Base-by-base conservation (phyloP, 2,329 filamentous ascomycete genomes). In the Chaetomiaceae sp. region DNA sequence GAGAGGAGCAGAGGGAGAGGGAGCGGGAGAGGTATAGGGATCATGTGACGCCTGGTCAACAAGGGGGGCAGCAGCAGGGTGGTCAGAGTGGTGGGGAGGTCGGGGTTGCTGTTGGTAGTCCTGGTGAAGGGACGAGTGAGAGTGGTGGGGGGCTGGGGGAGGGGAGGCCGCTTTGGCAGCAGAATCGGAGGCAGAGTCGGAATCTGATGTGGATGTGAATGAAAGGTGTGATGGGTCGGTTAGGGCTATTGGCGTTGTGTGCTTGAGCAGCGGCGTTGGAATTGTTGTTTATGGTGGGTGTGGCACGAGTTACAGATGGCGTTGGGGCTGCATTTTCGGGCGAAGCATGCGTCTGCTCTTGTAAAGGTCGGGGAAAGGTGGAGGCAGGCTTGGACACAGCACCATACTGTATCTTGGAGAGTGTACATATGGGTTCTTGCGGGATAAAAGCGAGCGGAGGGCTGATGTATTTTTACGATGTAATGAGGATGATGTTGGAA, bases 81-180 rank as follows among this genome's bases (percentile, higher is more conserved):
- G 5, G 5, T 27, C 25, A 27, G 25, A 9, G 48, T 15, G 42
- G 14, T 22, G 17, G n/a, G 15, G 22, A n/a, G 17, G 27, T 8
- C 57, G 58, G 31, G 29, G 61, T 8, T 47, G 42, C 3, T n/a
- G n/a, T n/a, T n/a, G 52, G 51, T 6, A 22, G 19, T 3, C 39
- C 27, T 25, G 23, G 36, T 9, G 17, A n/a, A n/a, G 47, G 31
- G 6, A 42, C 53, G 49, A n/a, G 37, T 22, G 48, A 44, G 9
- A 48, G 53, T 19, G 9, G 37, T 9, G 55, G 46, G n/a, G n/a
- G n/a, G 12, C 38, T 62, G 11, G 39, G 52, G 3, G 48, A 40
- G 25, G 53, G 49, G 31, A 55, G 75, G 38, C 76, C 76, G 5
- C 65, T 81, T 34, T 81, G 78, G 78, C 77, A 81, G 65, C 78